A percentile compares a stretch with the other conserved stretches of the same genome.
These are phyloP conservation scores for Calonectria crousiana DNA, from an alignment of 2,329 filamentous ascomycete species.

Conservation along the genomic window DNA sequence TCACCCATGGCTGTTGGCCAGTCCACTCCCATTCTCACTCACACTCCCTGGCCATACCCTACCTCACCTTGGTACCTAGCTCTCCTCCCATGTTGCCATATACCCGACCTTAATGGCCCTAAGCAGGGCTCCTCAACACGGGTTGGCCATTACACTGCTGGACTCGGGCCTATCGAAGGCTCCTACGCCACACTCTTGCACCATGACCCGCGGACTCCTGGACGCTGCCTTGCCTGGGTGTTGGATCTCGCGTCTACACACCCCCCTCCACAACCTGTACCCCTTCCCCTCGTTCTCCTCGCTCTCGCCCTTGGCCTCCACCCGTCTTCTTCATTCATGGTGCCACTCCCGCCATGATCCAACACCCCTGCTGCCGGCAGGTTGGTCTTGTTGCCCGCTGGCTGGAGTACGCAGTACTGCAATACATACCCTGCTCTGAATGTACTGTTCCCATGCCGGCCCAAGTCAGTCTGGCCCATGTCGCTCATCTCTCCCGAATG, in stretches of 20 bases:
- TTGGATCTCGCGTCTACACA: slow-evolving; percentile 36
- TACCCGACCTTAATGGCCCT: slow-evolving; percentile 41
- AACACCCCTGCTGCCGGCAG: slow-evolving; percentile 38
- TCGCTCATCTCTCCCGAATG: slow-evolving; percentile 42
- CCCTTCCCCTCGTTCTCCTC: slow-evolving; percentile 23
- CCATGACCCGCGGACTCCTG: slow-evolving; percentile 42
- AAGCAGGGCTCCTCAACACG: slow-evolving; percentile 39
- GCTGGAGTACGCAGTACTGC: slow-evolving; percentile 34
- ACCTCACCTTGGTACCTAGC: slow-evolving; percentile 8
- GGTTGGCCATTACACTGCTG: slow-evolving; percentile 34
- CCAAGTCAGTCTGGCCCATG: slow-evolving; percentile 34
- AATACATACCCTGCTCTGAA: slow-evolving; percentile 40
- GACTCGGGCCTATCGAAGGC: slow-evolving; percentile 45
- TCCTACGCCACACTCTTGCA: slow-evolving; percentile 47
- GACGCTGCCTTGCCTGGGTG: slow-evolving; percentile 33
- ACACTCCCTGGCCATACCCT: slow-evolving; percentile 30
- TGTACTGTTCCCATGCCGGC: slow-evolving; percentile 40
- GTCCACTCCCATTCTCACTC: slow-evolving; percentile 11
- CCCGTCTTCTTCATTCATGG: slow-evolving; percentile 38
- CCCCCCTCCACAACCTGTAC: slow-evolving; percentile 27
- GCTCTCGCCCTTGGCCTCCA: slow-evolving; percentile 26
- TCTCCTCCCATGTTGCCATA: slow-evolving; percentile 26
- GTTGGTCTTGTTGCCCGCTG: slow-evolving; percentile 42
- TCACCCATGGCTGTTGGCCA: slow-evolving; percentile 12
- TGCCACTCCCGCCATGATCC: slow-evolving; percentile 44